Conservation (phyloP, 495 filamentous ascomycete genomes). For the Lichina pygmaea region DNA sequence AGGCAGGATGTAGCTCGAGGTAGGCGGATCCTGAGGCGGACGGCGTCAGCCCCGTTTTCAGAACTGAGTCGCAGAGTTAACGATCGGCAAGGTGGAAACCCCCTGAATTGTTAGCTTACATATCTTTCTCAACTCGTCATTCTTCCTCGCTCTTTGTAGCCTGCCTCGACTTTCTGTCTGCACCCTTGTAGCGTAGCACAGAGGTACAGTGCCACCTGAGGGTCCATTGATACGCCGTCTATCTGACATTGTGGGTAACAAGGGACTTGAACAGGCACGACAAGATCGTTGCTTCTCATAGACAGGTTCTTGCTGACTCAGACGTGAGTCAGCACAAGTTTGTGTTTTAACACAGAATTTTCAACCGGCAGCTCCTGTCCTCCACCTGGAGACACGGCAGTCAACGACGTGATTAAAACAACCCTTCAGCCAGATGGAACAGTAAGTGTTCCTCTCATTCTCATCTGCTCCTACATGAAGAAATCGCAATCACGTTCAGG, state of each 20-base stretch:
- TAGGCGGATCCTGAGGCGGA: slow-evolving; percentile 89
- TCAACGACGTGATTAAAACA: too few relatives aligned
- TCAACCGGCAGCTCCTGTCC: too few relatives aligned
- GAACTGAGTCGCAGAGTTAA: slow-evolving; percentile 21
- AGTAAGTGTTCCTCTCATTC: too few relatives aligned
- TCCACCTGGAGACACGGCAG: too few relatives aligned
- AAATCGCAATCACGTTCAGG: slow-evolving; percentile 34
- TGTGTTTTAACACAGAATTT: too few relatives aligned
- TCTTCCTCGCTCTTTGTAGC: slow-evolving; percentile 20
- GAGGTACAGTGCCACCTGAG: slow-evolving; percentile 44
- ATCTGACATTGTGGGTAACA: slow-evolving; percentile 16
- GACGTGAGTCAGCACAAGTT: too few relatives aligned
- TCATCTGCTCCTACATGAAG: slow-evolving; percentile 22
- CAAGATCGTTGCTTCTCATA: too few relatives aligned
- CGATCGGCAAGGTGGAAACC: not conserved
- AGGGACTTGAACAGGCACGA: too few relatives aligned
- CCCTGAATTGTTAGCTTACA: slow-evolving; percentile 26
- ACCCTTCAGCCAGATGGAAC: too few relatives aligned
- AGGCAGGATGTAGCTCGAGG: slow-evolving; percentile 49
- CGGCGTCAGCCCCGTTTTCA: slow-evolving; percentile 78
- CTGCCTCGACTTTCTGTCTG: too few relatives aligned
- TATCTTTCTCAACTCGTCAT: slow-evolving; percentile 50
- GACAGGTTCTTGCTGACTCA: too few relatives aligned
- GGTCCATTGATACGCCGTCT: slow-evolving; percentile 82
- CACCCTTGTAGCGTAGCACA: slow-evolving; percentile 5